Percentiles rank a stretch among this genome's conserved stretches.
These are phyloP conservation scores for Tylopilus subfusipes DNA, from an alignment of 768 basidiomycete species.

Conservation along the genomic window DNA sequence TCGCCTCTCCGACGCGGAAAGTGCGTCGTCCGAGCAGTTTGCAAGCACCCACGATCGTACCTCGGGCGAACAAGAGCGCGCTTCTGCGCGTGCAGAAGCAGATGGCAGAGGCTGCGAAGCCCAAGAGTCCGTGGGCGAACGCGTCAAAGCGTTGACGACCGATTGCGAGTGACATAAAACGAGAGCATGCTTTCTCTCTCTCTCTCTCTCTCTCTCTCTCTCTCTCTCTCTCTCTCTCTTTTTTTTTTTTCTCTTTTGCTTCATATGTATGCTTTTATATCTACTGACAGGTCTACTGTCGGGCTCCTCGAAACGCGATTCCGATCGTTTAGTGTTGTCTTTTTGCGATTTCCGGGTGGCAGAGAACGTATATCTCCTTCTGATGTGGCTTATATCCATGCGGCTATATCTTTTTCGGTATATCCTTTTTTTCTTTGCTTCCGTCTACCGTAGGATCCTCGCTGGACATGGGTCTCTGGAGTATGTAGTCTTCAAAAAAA, in stretches of 20 bases:
- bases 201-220: no score
- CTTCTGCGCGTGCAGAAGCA: constrained; percentile 66
- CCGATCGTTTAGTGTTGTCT: constrained; percentile 13
- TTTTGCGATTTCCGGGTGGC: constrained; percentile 21
- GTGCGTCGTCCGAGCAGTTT: constrained; percentile 55
- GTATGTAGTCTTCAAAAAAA: not conserved
- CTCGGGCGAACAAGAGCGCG: constrained; percentile 73
- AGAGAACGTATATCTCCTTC: constrained; percentile 4
- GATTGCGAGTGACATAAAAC: not conserved
- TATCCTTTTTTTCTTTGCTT: constrained; percentile 4
- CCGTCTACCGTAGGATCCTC: constrained; percentile 6
- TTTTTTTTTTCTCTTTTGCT: not conserved
- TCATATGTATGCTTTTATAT: constrained; percentile 17
- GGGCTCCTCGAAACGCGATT: constrained; percentile 13
- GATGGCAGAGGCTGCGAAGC: constrained; percentile 34
- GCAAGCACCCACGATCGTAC: constrained; percentile 57
- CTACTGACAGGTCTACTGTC: constrained; percentile 10
- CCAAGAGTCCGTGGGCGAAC: constrained; percentile 33
- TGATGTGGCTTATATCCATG: constrained; percentile 12
- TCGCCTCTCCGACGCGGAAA: constrained; percentile 27
- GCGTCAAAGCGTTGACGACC: constrained; percentile 24
- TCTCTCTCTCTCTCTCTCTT: no score
- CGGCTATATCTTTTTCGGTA: constrained; percentile 6
- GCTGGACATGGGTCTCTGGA: constrained; percentile 15
- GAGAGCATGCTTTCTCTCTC: not conserved